These are phyloP conservation scores for Porphyrellus cyaneotinctus DNA, from an alignment of 768 basidiomycete species.

Conservation along the genomic window DNA sequence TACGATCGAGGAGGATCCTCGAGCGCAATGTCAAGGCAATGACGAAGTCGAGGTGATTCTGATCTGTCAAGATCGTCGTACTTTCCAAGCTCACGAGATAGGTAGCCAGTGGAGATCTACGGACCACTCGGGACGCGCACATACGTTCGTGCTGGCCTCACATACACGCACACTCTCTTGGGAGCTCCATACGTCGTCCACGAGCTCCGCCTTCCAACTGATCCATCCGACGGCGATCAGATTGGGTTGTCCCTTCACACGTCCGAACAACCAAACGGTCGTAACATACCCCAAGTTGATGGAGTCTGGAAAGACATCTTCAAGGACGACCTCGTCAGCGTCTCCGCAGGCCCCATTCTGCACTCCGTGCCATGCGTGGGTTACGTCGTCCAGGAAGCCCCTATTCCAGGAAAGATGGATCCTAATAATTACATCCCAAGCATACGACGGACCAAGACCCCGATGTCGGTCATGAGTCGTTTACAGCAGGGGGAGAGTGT, in stretches of 20 bases:
- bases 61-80: neutral
- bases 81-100: conserved; percentile 8
- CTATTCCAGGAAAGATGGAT: conserved; percentile 74
- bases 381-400: conserved; percentile 67
- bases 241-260: conserved; percentile 44
- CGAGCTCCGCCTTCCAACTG: conserved; percentile 66
- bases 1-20: conserved; percentile 57
- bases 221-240: conserved; percentile 50
- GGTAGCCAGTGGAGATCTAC: conserved; percentile 75
- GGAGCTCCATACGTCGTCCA: conserved; percentile 73
- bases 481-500: conserved; percentile 65
- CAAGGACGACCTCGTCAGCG: conserved; percentile 49
- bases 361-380: conserved; percentile 84
- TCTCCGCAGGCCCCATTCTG: conserved; percentile 72
- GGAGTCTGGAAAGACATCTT: conserved; percentile 69
- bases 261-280: conserved; percentile 56
- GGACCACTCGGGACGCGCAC: conserved; percentile 81
- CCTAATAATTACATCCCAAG: conserved; percentile 62
- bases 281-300: conserved; percentile 55
- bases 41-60: conserved; percentile 12
- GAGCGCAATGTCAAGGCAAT: conserved; percentile 29
- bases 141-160: conserved; percentile 66
- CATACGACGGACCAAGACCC: conserved; percentile 64
- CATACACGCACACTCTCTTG: conserved; percentile 66
- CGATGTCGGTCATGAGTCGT: conserved; percentile 61